phyloP scores from a whole-genome alignment of 495 filamentous ascomycete species.

The Penicillium herquei region DNA sequence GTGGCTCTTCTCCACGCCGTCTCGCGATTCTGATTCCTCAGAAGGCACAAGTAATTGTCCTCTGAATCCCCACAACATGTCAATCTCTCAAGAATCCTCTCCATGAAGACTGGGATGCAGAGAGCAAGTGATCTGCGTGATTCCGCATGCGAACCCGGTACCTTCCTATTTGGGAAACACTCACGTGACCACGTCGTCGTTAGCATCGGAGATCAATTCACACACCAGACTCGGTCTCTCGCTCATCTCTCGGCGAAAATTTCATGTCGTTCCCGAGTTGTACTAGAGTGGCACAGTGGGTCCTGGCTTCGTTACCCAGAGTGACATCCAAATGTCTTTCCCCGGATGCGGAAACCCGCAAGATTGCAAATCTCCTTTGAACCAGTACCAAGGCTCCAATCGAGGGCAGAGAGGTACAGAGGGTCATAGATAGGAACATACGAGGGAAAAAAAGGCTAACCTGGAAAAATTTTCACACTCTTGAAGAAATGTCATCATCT shows the following conservation, averaged over 20 bases:
- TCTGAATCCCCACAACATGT: not conserved
- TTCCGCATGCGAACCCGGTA: conserved; percentile 13
- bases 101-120: conserved; percentile 1
- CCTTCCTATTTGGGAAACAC: conserved; percentile 13
- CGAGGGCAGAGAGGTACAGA: conserved; percentile 17
- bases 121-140: not conserved
- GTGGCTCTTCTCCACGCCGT: not conserved
- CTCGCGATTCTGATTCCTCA: not conserved
- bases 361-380: conserved; percentile 11
- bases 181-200: conserved; percentile 17
- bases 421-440: conserved; percentile 11
- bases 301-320: conserved; percentile 6
- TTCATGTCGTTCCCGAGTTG: not conserved
- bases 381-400: conserved; percentile 8
- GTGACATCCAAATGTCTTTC: conserved; percentile 18
- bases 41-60: conserved; percentile 3
- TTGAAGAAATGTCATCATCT: conserved; percentile 19
- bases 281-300: conserved; percentile 7
- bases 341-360: conserved; percentile 26
- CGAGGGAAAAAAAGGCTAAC: not conserved
- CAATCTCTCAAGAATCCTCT: conserved; percentile 12
- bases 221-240: not conserved
- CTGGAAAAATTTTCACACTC: conserved; percentile 4
- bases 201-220: not conserved
- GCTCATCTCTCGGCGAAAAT: not conserved